Evolutionary conservation across 2,329 filamentous ascomycete genomes (phyloP).

Genomic region (Colletotrichum sojae): DNA sequence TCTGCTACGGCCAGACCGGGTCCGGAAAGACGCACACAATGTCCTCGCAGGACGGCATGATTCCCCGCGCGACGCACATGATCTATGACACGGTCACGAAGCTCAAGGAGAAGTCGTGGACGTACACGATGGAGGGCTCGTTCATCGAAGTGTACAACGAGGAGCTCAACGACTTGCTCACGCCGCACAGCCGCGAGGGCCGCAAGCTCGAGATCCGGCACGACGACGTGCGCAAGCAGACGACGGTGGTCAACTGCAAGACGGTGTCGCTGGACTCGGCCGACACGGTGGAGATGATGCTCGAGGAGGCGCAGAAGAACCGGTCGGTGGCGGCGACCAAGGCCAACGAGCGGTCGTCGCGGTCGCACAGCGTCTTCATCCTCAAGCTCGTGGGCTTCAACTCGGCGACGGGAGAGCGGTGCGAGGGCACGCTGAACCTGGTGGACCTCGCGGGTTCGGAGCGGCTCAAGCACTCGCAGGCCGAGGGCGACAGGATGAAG

Average conservation of each 20-base stretch:
- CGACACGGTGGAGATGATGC: conserved; percentile 82
- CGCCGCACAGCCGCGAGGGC: conserved; percentile 68
- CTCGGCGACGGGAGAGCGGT: conserved; percentile 81
- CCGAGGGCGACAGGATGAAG: conserved; percentile 87
- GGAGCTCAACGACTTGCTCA: conserved; percentile 90
- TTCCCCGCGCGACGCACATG: conserved; percentile 91
- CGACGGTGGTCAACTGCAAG: conserved; percentile 84
- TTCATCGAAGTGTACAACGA: conserved; percentile 99
- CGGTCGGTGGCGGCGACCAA: conserved; percentile 96
- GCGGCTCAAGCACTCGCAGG: conserved; percentile 87
- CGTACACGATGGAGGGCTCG: conserved; percentile 92
- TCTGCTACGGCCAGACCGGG: conserved; percentile 98
- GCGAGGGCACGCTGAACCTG: conserved; percentile 93
- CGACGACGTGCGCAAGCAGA: conserved; percentile 85
- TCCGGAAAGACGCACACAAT: conserved; percentile 98
- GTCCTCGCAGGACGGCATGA: conserved; percentile 93
- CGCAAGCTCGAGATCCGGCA: conserved; percentile 93
- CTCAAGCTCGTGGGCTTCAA: conserved; percentile 84
- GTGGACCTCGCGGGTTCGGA: conserved; percentile 97
- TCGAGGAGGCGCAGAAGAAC: conserved; percentile 86
- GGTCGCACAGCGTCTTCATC: conserved; percentile 97
- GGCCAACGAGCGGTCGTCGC: conserved; percentile 93
- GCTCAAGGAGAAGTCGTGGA: conserved; percentile 92
- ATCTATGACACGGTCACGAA: conserved; percentile 91
- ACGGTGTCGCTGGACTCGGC: conserved; percentile 84